phyloP scores from a whole-genome alignment of 306 rosid species.

The Corylus avellana region DNA sequence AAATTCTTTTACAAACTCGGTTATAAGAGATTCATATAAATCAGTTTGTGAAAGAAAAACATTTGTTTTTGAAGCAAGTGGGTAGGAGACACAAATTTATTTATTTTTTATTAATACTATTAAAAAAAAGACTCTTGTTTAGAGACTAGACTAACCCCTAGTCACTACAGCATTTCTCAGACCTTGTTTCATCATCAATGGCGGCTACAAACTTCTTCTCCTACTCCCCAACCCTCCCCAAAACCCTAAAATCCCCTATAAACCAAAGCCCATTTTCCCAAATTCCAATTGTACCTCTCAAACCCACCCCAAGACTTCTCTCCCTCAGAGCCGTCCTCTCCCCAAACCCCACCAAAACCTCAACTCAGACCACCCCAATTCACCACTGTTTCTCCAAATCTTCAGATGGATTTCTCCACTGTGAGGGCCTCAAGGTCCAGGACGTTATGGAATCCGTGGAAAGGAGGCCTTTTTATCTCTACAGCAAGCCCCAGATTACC shows the following conservation, averaged over 20 bases:
- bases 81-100: no score
- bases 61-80: no score
- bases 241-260: conserved; percentile 32
- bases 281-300: conserved; percentile 27
- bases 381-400: conserved; percentile 76
- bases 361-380: conserved; percentile 38
- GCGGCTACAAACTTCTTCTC: conserved; percentile 52
- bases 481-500: conserved; percentile 86
- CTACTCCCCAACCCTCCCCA: conserved; percentile 44
- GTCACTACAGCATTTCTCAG: not conserved
- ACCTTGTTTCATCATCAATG: conserved; percentile 37
- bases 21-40: no score
- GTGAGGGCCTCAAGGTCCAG: conserved; percentile 70
- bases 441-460: conserved; percentile 89
- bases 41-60: no score
- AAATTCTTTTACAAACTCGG: no score
- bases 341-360: conserved; percentile 48
- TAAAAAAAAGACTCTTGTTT: no score
- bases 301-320: conserved; percentile 30
- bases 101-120: no score
- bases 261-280: conserved; percentile 42
- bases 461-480: conserved; percentile 83
- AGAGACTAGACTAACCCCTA: not conserved
- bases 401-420: conserved; percentile 76
- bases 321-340: conserved; percentile 63